Evolutionary conservation across 768 basidiomycete genomes (phyloP).

Genomic region (Leccinum barrowsii): DNA sequence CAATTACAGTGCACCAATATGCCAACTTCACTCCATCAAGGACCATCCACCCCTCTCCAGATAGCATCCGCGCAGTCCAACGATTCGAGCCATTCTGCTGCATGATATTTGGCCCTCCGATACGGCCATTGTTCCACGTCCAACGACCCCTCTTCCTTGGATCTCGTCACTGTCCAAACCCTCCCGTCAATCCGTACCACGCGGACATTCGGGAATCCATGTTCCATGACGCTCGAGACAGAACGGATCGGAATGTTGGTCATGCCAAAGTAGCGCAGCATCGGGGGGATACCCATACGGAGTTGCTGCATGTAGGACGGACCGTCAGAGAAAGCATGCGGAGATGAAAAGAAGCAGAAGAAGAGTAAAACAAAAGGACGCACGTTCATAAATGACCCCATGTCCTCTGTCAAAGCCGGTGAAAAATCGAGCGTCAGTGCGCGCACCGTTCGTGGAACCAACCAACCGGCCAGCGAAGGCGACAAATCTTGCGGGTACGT

Average conservation of each 20-base stretch:
- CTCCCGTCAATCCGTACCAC: conserved; percentile 51
- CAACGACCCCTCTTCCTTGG: conserved; percentile 28
- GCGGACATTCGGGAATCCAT: conserved; percentile 60
- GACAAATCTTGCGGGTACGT: conserved; percentile 63
- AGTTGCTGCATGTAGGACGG: conserved; percentile 45
- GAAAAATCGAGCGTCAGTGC: conserved; percentile 45
- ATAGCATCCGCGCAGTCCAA: conserved; percentile 58
- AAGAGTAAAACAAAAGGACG: not conserved
- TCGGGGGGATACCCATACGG: conserved; percentile 51
- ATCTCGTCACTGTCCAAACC: conserved; percentile 49
- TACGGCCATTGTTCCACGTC: conserved; percentile 59
- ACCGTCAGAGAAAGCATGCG: not conserved
- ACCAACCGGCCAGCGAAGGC: conserved; percentile 64
- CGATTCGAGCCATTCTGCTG: conserved; percentile 63
- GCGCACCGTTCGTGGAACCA: conserved; percentile 54
- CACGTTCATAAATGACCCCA: conserved; percentile 41
- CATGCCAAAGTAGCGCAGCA: conserved; percentile 53
- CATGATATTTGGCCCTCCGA: conserved; percentile 48
- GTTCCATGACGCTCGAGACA: conserved; percentile 45
- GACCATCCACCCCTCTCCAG: conserved; percentile 21
- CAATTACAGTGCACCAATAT: not conserved
- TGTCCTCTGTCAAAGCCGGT: conserved; percentile 37
- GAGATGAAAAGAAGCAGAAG: not conserved
- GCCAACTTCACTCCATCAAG: not conserved
- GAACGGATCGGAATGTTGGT: conserved; percentile 45